Conservation (phyloP, 352 stramenopile genomes). For the Aphanomyces cochlioides region DNA sequence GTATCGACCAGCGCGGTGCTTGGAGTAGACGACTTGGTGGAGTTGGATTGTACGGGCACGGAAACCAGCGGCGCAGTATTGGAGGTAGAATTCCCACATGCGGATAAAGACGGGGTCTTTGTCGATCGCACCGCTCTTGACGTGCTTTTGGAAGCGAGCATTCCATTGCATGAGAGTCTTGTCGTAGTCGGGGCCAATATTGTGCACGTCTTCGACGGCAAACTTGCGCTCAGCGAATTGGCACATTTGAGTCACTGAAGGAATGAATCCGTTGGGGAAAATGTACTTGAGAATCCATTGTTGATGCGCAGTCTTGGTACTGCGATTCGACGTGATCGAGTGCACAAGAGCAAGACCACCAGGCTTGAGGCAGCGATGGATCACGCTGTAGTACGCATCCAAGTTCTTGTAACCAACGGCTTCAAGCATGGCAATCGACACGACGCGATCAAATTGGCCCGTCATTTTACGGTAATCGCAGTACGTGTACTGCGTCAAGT, state of each 20-base stretch:
- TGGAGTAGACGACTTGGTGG: slow-evolving; percentile 80
- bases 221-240: slow-evolving; percentile 76
- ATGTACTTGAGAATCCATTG: slow-evolving; percentile 90
- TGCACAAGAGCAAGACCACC: slow-evolving; percentile 72
- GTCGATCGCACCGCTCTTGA: slow-evolving; percentile 70
- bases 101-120: slow-evolving; percentile 79
- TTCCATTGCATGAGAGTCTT: slow-evolving; percentile 88
- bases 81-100: slow-evolving; percentile 89
- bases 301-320: slow-evolving; percentile 76
- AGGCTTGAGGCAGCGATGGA: slow-evolving; percentile 79
- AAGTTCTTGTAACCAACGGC: slow-evolving; percentile 88
- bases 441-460: slow-evolving; percentile 81
- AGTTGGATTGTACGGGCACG: slow-evolving; percentile 81
- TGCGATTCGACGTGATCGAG: slow-evolving; percentile 79
- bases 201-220: slow-evolving; percentile 78
- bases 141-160: slow-evolving; percentile 77
- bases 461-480: slow-evolving; percentile 88
- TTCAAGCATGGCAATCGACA: slow-evolving; percentile 88
- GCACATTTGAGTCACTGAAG: slow-evolving; percentile 70
- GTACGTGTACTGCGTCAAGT: slow-evolving; percentile 87
- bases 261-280: slow-evolving; percentile 86
- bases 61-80: slow-evolving; percentile 89
- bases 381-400: slow-evolving; percentile 77
- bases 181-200: slow-evolving; percentile 86
- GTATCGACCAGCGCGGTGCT: slow-evolving; percentile 76